Evolutionary conservation across 805 yeast genomes (phyloP), one percentile per base, ranked within the genome.

Genomic region (Pichia kluyveri): DNA sequence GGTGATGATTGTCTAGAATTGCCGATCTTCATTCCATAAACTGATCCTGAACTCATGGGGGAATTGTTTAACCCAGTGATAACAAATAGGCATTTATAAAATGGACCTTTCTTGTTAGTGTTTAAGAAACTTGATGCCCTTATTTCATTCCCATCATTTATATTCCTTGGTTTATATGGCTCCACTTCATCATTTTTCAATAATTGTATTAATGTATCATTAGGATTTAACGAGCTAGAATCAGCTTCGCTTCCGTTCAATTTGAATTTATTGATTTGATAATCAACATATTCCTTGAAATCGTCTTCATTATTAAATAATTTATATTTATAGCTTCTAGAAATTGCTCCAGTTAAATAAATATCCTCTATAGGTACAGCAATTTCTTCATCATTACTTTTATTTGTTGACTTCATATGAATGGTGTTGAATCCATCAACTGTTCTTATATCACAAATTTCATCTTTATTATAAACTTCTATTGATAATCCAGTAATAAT

Each of bases 401-500:
- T n/a, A n/a, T 40, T 9, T 44, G 46, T 30, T 19, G 36, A 2
- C 19, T 39, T 47, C 10, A 53, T 39, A 8, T 39, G 41, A 28
- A 51, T 28, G 31, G 43, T 46, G 23, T 42, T 41, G 32, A 31
- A 53, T 2, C 59, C 58, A 23, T 53, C 47, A 45, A 49, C 30
- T n/a, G 54, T 51, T 10, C 42, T 45, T 1, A 48, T 19, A 10
- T 36, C 40, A 18, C 32, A 19, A 12, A 12, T 12, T 19, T 37
- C 28, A 18, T 34, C 28, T n/a, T 23, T 39, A 2, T 30, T 39
- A 15, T 15, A 34, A 4, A 14, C 17, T n/a, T 31, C 12, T 17
- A 19, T 46, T 17, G 45, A 41, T 15, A 56, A 38, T 12, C 57
- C 59, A 3, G 60, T 56, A 9, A 56, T 47, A 8, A 42, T 37